Conservation (phyloP, 192 early-diverging fungal genomes). For the Linnemannia schmuckeri region DNA sequence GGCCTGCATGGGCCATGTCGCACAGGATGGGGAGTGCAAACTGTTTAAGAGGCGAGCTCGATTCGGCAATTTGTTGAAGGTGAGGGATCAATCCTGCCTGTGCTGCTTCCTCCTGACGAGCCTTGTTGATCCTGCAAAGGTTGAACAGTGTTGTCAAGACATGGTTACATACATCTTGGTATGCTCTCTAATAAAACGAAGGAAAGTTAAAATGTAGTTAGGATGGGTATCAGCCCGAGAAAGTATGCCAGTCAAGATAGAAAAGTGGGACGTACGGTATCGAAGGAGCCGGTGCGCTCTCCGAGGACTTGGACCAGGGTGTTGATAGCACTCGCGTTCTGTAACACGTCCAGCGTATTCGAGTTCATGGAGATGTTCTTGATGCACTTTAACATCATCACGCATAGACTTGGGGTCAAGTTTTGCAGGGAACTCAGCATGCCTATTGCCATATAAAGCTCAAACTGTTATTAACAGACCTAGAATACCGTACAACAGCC, state of each 20-base stretch:
- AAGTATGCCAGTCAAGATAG: neutral
- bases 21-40: slow-evolving; percentile 73
- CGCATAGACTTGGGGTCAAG: slow-evolving; percentile 47
- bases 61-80: slow-evolving; percentile 61
- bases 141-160: slow-evolving; percentile 71
- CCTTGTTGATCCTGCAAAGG: slow-evolving; percentile 69
- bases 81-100: slow-evolving; percentile 69
- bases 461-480: neutral
- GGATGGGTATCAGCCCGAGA: neutral
- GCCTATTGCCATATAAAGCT: slow-evolving; percentile 12
- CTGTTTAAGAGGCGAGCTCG: slow-evolving; percentile 65
- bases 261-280: slow-evolving; percentile 15
- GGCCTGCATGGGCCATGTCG: slow-evolving; percentile 70
- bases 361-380: slow-evolving; percentile 75
- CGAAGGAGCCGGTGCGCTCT: slow-evolving; percentile 26
- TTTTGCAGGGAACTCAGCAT: slow-evolving; percentile 60
- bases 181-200: neutral
- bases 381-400: slow-evolving; percentile 69
- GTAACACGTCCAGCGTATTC: slow-evolving; percentile 64
- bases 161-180: slow-evolving; percentile 70
- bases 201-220: neutral
- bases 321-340: slow-evolving; percentile 62
- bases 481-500: neutral
- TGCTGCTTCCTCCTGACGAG: slow-evolving; percentile 68
- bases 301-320: slow-evolving; percentile 61